phyloP scores from a whole-genome alignment of 345 rosid genomes.

The Eucalyptus urophylla region DNA sequence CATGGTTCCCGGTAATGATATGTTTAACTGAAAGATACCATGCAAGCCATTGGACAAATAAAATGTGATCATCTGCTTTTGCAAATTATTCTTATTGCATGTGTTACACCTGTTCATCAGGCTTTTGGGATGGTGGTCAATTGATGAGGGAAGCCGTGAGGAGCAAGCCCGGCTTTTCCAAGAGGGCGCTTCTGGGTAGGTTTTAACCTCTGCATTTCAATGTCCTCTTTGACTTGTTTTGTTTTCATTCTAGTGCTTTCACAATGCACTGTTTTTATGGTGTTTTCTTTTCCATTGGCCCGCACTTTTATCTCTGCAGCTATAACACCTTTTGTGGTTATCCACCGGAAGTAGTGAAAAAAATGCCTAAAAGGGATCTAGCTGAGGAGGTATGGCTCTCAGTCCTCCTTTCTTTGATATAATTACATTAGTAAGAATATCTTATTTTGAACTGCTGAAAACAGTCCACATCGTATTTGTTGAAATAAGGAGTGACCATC shows the following conservation, averaged over 20 bases:
- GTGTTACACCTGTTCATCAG: constrained; percentile 13
- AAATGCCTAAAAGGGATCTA: constrained; percentile 91
- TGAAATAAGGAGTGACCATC: not conserved
- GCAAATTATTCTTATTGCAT: not conserved
- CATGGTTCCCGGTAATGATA: constrained; percentile 89
- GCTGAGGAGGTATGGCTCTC: constrained; percentile 74
- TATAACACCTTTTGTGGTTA: constrained; percentile 90
- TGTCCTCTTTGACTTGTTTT: not conserved
- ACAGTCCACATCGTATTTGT: not conserved
- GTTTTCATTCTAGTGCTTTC: not conserved
- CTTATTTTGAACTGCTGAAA: not conserved
- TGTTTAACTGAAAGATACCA: not conserved
- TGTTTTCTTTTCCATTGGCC: not conserved
- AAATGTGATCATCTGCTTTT: not conserved
- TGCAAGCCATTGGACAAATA: not conserved
- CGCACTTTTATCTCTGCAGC: constrained; percentile 19
- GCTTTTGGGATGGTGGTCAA: constrained; percentile 99
- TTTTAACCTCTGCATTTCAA: not conserved
- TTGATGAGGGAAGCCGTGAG: constrained; percentile 91
- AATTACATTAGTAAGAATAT: not conserved
- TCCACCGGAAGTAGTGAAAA: constrained; percentile 92
- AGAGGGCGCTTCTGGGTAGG: constrained; percentile 65
- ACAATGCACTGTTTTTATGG: not conserved
- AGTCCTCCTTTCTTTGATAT: not conserved
- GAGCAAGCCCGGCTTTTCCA: constrained; percentile 81